phyloP scores from a whole-genome alignment of 345 rosid species.

The Nasturtium officinale region DNA sequence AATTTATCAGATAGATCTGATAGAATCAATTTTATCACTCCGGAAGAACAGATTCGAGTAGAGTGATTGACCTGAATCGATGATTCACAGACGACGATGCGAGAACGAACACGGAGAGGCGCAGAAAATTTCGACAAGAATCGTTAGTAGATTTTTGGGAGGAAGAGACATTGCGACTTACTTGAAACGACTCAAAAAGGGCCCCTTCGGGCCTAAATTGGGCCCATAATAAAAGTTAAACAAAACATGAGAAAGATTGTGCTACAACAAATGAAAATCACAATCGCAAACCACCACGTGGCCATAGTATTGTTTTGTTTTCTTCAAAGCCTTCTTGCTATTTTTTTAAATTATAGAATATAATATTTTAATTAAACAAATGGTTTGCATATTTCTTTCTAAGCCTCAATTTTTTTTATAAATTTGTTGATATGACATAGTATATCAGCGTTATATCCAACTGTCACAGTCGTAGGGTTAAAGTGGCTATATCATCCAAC shows the following conservation, averaged over 20 bases:
- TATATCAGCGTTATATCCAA: no score
- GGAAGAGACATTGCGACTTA: not conserved
- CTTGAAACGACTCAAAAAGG: constrained; percentile 6
- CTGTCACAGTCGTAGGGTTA: no score
- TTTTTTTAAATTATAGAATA: no score
- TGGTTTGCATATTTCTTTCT: no score
- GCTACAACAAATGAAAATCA: not conserved
- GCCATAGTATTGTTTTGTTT: no score
- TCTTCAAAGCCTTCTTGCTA: no score
- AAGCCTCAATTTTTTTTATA: no score
- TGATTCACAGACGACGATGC: constrained; percentile 24
- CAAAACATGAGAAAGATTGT: not conserved
- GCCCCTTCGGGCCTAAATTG: not conserved
- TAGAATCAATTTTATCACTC: not conserved
- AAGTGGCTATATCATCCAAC: no score
- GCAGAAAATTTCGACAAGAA: constrained; percentile 7
- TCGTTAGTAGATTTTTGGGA: not conserved
- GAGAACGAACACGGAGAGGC: constrained; percentile 17
- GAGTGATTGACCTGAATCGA: constrained; percentile 32
- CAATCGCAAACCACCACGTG: no score
- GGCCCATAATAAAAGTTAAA: not conserved
- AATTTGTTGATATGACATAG: no score
- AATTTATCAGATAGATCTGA: constrained; percentile 19
- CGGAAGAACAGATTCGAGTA: not conserved
- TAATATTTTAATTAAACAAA: no score